phyloP scores from a whole-genome alignment of 805 yeast genomes.

The Metschnikowia similis region DNA sequence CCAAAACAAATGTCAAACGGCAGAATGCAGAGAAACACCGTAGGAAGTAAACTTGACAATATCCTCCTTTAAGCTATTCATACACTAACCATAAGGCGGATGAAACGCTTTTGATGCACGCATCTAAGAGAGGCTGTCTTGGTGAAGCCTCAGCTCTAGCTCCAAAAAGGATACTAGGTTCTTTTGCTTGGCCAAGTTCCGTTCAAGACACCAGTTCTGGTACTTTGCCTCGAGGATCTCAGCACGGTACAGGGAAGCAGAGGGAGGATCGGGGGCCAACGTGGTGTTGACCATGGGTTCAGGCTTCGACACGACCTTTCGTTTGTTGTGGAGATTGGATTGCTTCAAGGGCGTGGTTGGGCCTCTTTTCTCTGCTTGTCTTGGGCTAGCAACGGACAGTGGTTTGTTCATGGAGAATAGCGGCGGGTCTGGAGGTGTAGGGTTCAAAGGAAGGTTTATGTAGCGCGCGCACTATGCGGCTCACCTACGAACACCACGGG shows the following conservation, averaged over 20 bases:
- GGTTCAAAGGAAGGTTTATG: not conserved
- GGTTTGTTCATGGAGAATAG: not conserved
- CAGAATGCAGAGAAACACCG: too few species aligned
- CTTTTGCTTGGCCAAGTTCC: conserved; percentile 19
- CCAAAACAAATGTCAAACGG: too few species aligned
- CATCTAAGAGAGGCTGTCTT: not conserved
- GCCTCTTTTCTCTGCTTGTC: conserved; percentile 24
- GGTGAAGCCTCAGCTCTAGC: conserved; percentile 23
- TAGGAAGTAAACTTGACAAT: too few species aligned
- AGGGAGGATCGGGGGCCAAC: conserved; percentile 3
- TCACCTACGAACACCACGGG: too few species aligned
- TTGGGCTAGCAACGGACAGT: conserved; percentile 5
- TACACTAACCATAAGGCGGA: too few species aligned
- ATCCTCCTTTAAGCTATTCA: too few species aligned
- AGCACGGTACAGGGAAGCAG: conserved; percentile 4
- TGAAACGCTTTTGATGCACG: not conserved
- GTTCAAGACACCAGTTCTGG: conserved; percentile 29
- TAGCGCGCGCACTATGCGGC: not conserved
- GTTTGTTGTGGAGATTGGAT: conserved; percentile 21
- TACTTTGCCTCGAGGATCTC: conserved; percentile 25
- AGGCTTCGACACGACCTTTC: conserved; percentile 11
- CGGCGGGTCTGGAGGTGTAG: not conserved
- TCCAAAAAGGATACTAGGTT: conserved; percentile 28
- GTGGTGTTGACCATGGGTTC: conserved; percentile 3
- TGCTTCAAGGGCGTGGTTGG: conserved; percentile 36